A percentile compares a stretch with the other conserved stretches of the same genome.
Evolutionary conservation across 2,329 filamentous ascomycete species (phyloP).

Genomic region (Fusarium siculi): DNA sequence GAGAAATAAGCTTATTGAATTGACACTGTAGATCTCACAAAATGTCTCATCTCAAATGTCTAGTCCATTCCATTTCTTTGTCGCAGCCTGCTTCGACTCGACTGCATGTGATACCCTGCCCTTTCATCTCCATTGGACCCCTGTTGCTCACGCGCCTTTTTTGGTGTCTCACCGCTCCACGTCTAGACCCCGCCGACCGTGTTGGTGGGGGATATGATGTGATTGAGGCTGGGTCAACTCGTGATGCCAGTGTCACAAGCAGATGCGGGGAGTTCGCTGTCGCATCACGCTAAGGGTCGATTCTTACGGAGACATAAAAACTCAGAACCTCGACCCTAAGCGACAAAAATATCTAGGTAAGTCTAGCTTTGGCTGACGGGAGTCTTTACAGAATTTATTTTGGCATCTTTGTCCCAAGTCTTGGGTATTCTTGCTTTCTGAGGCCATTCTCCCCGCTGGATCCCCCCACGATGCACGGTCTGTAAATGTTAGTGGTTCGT

Average conservation of each 20-base stretch:
- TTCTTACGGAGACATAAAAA: too few species aligned
- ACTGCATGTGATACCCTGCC: neutral
- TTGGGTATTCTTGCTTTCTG: fast-evolving
- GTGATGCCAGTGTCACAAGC: slow-evolving; percentile 6
- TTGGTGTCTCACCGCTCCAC: slow-evolving; percentile 29
- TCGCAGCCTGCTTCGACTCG: neutral
- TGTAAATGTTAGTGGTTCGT: neutral
- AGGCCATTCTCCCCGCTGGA: neutral
- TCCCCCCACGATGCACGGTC: neutral
- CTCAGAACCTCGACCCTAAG: fast-evolving
- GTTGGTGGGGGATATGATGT: neutral
- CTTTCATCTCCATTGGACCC: neutral
- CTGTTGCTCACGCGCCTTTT: slow-evolving; percentile 27
- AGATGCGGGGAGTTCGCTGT: neutral
- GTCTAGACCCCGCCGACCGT: neutral
- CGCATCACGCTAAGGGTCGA: neutral
- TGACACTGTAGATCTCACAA: neutral
- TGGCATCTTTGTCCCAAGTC: fast-evolving
- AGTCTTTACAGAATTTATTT: too few species aligned
- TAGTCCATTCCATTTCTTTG: neutral
- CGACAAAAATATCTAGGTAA: too few species aligned
- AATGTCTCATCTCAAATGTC: neutral
- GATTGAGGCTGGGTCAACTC: slow-evolving; percentile 10
- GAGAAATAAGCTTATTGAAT: neutral
- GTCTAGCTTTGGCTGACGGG: too few species aligned